These are phyloP conservation scores for Jacaranda copaia DNA, from an alignment of 257 asterid species.

Conservation along the genomic window DNA sequence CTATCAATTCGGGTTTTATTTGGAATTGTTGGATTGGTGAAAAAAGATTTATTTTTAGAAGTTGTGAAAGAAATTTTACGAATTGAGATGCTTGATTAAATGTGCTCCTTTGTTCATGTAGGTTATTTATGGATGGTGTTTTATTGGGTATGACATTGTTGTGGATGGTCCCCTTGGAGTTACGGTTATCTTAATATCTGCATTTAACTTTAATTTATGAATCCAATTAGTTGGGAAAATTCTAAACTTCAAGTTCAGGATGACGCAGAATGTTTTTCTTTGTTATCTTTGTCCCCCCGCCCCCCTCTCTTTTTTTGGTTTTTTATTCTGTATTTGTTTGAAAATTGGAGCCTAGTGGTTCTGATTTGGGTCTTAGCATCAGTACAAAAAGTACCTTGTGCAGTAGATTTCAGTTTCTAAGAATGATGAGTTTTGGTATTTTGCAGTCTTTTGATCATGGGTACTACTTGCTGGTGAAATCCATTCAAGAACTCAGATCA, in stretches of 20 bases:
- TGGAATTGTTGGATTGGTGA: constrained; percentile 9
- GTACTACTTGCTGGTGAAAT: constrained; percentile 94
- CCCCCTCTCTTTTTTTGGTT: not conserved
- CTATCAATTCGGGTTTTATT: constrained; percentile 2
- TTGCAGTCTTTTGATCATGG: constrained; percentile 97
- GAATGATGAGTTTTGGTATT: constrained; percentile 34
- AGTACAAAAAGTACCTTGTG: not conserved
- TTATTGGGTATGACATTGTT: constrained; percentile 8
- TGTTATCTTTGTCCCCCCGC: not conserved
- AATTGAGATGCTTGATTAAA: constrained; percentile 29
- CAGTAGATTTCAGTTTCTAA: not conserved
- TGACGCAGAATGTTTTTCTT: not conserved
- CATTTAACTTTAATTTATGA: not conserved
- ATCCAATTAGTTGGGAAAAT: constrained; percentile 1
- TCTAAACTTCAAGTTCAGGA: constrained; percentile 16
- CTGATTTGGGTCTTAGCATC: not conserved
- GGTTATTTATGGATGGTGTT: constrained; percentile 25
- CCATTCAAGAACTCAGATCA: constrained; percentile 93
- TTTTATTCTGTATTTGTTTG: constrained; percentile 12
- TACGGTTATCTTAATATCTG: constrained; percentile 15
- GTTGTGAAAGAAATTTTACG: constrained; percentile 9
- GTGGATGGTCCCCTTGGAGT: constrained; percentile 19
- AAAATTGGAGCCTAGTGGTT: not conserved
- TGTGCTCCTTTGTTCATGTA: constrained; percentile 9
- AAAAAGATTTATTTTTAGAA: not conserved